These are phyloP conservation scores for Xylariaceae sp. DNA, from an alignment of 2,329 filamentous ascomycete species.

Conservation along the genomic window DNA sequence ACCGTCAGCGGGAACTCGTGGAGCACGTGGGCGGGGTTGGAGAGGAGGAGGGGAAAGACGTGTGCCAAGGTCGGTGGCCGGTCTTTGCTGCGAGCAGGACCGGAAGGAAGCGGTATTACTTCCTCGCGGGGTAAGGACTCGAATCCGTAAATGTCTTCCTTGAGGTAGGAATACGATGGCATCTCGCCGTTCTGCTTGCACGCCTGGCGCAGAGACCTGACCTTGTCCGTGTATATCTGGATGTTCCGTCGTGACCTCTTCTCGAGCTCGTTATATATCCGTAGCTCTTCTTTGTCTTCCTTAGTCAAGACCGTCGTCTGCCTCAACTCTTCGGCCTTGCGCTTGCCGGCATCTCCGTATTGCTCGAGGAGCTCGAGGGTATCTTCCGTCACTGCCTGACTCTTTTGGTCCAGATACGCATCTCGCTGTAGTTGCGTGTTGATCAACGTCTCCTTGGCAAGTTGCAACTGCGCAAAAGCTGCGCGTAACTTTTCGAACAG, in stretches of 20 bases:
- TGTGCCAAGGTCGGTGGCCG: conserved; percentile 33
- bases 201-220: conserved; percentile 31
- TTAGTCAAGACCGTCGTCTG: conserved; percentile 29
- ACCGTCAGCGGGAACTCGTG: conserved; percentile 36
- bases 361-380: conserved; percentile 20
- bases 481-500: conserved; percentile 40
- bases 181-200: conserved; percentile 40
- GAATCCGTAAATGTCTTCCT: conserved; percentile 38
- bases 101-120: conserved; percentile 38
- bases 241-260: conserved; percentile 31
- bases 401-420: conserved; percentile 19
- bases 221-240: conserved; percentile 30
- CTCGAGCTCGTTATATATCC: conserved; percentile 37
- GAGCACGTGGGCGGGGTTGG: conserved; percentile 43
- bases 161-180: conserved; percentile 36
- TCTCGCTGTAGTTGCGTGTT: conserved; percentile 39
- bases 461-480: conserved; percentile 40
- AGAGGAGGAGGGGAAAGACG: conserved; percentile 42
- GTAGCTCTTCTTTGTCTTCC: conserved; percentile 41
- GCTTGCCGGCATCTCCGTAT: conserved; percentile 31
- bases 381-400: conserved; percentile 18
- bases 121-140: conserved; percentile 35
- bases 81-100: conserved; percentile 16
- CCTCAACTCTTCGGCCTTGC: conserved; percentile 31
- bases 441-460: conserved; percentile 42